phyloP scores from a whole-genome alignment of 2,329 filamentous ascomycete species.

The Fusarium marasasianum region DNA sequence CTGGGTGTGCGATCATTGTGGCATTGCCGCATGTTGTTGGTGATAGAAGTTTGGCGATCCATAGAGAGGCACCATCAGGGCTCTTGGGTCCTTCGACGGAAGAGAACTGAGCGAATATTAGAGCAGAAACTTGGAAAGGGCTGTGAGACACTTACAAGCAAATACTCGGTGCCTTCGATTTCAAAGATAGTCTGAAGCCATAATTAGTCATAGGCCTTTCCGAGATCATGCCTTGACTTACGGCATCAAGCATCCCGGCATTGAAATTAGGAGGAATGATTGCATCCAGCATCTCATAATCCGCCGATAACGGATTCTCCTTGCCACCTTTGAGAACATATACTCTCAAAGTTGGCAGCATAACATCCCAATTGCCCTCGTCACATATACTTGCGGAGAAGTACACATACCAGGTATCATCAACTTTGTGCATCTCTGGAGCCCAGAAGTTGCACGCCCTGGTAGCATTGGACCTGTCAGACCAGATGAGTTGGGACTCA shows the following conservation, averaged over 20 bases:
- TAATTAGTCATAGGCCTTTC: fast-evolving
- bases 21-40: not conserved
- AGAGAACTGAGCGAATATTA: not conserved
- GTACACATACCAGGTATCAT: not conserved
- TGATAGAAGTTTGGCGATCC: not conserved
- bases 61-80: not conserved
- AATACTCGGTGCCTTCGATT: not conserved
- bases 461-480: not conserved
- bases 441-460: not conserved
- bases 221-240: not conserved
- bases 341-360: not conserved
- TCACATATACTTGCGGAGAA: not conserved
- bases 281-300: not conserved
- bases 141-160: not conserved
- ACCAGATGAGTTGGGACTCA: not conserved
- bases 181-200: not conserved
- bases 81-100: not conserved
- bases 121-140: not conserved
- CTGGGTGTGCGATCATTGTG: not conserved
- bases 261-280: not conserved
- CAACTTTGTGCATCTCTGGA: not conserved
- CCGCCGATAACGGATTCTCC: not conserved
- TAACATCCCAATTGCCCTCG: not conserved
- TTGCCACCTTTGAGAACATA: not conserved
- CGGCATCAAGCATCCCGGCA: not conserved